Base-by-base conservation (phyloP, 129 eudicot genomes). In the Pseudognaphalium luteoalbum region DNA sequence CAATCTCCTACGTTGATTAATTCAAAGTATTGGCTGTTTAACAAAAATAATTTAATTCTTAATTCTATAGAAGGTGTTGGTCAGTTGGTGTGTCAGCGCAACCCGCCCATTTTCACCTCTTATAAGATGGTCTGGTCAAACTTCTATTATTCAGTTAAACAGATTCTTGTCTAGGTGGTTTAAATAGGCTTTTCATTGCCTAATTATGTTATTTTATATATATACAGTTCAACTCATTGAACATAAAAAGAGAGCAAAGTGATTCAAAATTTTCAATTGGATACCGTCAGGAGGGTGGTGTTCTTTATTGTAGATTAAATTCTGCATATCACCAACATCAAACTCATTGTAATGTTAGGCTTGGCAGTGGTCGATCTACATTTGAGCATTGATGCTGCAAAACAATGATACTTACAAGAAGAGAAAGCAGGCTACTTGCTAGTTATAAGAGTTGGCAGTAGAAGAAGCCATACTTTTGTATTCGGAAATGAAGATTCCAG, bases 221-320 rank as follows among this genome's bases (percentile, higher is more conserved):
- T 8, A 54, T 6, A 25, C 28, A 7, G 17, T 8, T n/a, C 8
- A 54, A n/a, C n/a, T 16, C 17, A 17, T 6, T 14, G n/a, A 54
- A 54, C 21, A 16, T 41, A 35, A 35, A 35, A 41, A 41, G 47
- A 54, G 8, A 54, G 21, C 4, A 0, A 11, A 6, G 20, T 6
- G 21, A n/a, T n/a, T 2, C 9, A n/a, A 54, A 19, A 4, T 54
- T 76, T 52, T 32, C 10, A 19, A 29, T 47, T 7, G 25, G 20
- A 50, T 65, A 4, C 21, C 16, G 30, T 52, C 20, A 15, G 1
- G 11, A 64, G 16, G 39, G 16, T 32, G 44, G 21, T 76, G n/a
- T 20, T 66, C 11, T 11, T 17, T 59, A 51, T 33, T n/a, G 44
- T 54, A 93, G 99, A 90, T 87, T 91, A 66, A 95, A 95, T 86